A percentile compares a stretch with the other conserved stretches of the same genome.
These are phyloP conservation scores for Penicillium palitans DNA, from an alignment of 2,329 filamentous ascomycete genomes.

Conservation along the genomic window DNA sequence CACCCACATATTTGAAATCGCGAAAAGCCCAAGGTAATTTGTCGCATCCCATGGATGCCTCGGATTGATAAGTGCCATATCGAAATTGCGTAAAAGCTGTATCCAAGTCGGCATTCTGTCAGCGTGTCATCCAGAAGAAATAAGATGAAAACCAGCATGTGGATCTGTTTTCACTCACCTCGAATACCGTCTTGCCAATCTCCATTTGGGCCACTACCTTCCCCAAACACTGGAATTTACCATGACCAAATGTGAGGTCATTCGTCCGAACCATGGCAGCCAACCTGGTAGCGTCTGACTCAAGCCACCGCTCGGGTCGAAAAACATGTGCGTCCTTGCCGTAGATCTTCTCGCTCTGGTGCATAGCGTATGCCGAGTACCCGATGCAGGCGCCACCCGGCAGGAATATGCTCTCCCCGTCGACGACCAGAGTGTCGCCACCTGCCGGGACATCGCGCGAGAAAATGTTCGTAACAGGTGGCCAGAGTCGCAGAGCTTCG, in stretches of 20 bases:
- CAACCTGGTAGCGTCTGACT: conserved; percentile 13
- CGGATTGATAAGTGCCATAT: conserved; percentile 18
- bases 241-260: conserved; percentile 19
- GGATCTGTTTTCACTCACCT: conserved; percentile 10
- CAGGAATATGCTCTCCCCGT: conserved; percentile 20
- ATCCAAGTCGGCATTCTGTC: not conserved
- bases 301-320: conserved; percentile 20
- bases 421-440: conserved; percentile 17
- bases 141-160: not conserved
- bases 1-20: conserved; percentile 21
- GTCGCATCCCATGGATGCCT: conserved; percentile 18
- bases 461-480: conserved; percentile 20
- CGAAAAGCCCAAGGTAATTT: conserved; percentile 21
- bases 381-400: conserved; percentile 16
- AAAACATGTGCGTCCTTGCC: conserved; percentile 20
- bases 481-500: conserved; percentile 27
- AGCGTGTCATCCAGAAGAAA: not conserved
- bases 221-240: conserved; percentile 21
- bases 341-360: conserved; percentile 18
- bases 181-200: conserved; percentile 18
- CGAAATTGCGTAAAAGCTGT: conserved; percentile 22
- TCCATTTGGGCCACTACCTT: conserved; percentile 22
- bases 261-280: conserved; percentile 17
- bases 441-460: conserved; percentile 17
- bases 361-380: conserved; percentile 20